Percentiles rank a stretch among this genome's conserved stretches.
Evolutionary conservation across 495 filamentous ascomycete genomes (phyloP).

Genomic region (Trichoderma reesei): DNA sequence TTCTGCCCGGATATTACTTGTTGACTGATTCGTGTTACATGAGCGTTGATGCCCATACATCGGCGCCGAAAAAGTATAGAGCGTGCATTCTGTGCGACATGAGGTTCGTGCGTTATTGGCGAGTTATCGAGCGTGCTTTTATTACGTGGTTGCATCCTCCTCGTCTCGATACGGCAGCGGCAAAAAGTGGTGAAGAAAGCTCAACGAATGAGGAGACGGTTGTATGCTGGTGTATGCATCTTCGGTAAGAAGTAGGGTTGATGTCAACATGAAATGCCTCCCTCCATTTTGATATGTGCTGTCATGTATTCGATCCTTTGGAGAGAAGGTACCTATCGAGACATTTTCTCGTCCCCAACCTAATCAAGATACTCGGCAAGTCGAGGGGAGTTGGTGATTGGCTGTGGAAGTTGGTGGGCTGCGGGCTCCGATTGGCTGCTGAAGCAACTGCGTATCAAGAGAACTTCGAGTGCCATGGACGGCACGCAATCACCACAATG

Average conservation of each 20-base stretch:
- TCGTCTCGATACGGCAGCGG: too few relatives aligned
- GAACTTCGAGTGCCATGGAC: too few relatives aligned
- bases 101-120: not conserved
- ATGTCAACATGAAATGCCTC: too few relatives aligned
- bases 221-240: too few relatives aligned
- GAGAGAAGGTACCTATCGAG: not conserved
- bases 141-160: too few relatives aligned
- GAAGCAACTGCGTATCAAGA: not conserved
- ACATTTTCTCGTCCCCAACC: not conserved
- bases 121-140: too few relatives aligned
- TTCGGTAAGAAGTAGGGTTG: too few relatives aligned
- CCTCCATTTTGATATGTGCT: not conserved
- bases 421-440: not conserved
- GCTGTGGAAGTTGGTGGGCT: not conserved
- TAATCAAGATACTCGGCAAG: not conserved
- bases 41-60: not conserved
- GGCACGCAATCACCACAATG: not conserved
- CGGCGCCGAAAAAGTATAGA: not conserved
- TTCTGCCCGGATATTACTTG: not conserved
- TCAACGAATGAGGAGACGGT: too few relatives aligned
- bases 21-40: not conserved
- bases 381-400: not conserved
- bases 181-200: not conserved
- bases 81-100: slow-evolving; percentile 2
- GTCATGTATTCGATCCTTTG: not conserved